Percentiles rank a stretch among this genome's conserved stretches.
These are phyloP conservation scores for Bipolaris sorokiniana DNA, from an alignment of 2,329 filamentous ascomycete species.

Conservation along the genomic window DNA sequence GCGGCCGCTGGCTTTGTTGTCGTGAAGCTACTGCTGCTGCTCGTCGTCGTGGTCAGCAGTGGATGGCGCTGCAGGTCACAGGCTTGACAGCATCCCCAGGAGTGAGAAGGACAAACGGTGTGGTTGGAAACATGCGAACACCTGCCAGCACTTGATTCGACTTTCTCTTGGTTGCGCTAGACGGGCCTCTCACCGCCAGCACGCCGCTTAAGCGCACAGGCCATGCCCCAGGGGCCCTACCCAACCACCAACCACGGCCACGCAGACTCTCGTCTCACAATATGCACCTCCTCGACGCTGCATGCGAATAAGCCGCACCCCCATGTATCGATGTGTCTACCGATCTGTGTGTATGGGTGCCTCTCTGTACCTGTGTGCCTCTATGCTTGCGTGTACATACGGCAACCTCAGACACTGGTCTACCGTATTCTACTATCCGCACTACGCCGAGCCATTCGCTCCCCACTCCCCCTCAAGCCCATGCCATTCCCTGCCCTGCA, in stretches of 20 bases:
- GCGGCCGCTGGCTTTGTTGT: conserved; percentile 18
- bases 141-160: conserved; percentile 21
- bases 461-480: conserved; percentile 9
- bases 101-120: conserved; percentile 14
- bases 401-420: conserved; percentile 4
- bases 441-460: conserved; percentile 12
- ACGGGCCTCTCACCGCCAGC: conserved; percentile 32
- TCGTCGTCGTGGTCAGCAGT: conserved; percentile 27
- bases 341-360: not conserved
- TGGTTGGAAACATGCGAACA: conserved; percentile 14
- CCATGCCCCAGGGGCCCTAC: conserved; percentile 15
- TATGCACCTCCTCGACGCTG: conserved; percentile 22
- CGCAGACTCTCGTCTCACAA: conserved; percentile 23
- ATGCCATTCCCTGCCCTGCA: not conserved
- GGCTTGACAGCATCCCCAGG: conserved; percentile 34
- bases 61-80: conserved; percentile 37
- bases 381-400: not conserved
- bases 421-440: conserved; percentile 4
- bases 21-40: conserved; percentile 22
- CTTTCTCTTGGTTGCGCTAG: conserved; percentile 29
- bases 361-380: not conserved
- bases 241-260: conserved; percentile 31
- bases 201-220: conserved; percentile 24
- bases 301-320: conserved; percentile 13
- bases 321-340: not conserved